Conservation (phyloP, 306 rosid species). For the Ammopiptanthus mongolicus region DNA sequence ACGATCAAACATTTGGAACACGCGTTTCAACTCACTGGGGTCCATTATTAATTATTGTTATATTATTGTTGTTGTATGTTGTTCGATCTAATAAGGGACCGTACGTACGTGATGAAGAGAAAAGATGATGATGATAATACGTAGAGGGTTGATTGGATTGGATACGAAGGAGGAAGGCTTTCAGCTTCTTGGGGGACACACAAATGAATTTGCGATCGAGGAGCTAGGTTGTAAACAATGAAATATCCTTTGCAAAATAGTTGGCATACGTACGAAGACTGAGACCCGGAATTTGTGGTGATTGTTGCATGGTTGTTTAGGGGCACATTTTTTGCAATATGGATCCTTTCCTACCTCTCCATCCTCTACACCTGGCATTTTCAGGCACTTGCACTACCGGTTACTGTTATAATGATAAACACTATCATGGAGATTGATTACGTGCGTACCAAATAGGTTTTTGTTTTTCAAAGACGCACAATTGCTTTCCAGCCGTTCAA, state of each 20-base stretch:
- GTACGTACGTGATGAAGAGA: background rate
- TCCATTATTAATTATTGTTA: slow-evolving; percentile 29
- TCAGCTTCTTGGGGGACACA: background rate
- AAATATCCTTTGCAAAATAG: slow-evolving; percentile 25
- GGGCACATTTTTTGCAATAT: too few species aligned
- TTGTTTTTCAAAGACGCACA: too few species aligned
- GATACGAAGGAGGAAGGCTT: background rate
- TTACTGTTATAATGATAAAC: too few species aligned
- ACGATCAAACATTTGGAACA: slow-evolving; percentile 63
- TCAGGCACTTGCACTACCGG: too few species aligned
- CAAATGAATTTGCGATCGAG: too few species aligned
- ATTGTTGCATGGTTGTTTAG: background rate
- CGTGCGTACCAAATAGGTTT: too few species aligned
- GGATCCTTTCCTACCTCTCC: too few species aligned
- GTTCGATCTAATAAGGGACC: background rate
- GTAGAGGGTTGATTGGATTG: background rate
- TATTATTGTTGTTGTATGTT: background rate
- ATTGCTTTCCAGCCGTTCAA: too few species aligned
- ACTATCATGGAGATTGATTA: too few species aligned
- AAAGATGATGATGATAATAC: background rate
- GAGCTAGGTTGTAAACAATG: slow-evolving; percentile 19
- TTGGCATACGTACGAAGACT: slow-evolving; percentile 2
- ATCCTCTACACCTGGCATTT: too few species aligned
- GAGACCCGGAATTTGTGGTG: background rate
- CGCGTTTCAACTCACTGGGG: slow-evolving; percentile 40